phyloP scores from a whole-genome alignment of 805 yeast genomes.

The Clavispora fructus region DNA sequence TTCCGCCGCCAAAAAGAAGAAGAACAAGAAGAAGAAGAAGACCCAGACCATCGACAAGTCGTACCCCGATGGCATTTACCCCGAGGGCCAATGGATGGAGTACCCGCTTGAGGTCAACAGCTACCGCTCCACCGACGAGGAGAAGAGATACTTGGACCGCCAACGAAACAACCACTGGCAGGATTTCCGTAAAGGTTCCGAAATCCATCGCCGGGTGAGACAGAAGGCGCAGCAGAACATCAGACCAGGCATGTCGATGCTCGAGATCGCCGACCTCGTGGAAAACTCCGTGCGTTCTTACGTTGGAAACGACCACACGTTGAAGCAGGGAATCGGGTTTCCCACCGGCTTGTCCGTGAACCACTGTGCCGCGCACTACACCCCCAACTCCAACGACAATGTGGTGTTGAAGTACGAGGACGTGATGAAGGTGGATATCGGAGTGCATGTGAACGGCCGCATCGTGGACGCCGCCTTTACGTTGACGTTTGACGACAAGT shows the following conservation, averaged over 20 bases:
- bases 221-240: slow-evolving; percentile 67
- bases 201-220: slow-evolving; percentile 88
- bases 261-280: slow-evolving; percentile 81
- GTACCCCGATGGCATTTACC: slow-evolving; percentile 69
- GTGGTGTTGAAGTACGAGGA: slow-evolving; percentile 77
- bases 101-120: slow-evolving; percentile 62
- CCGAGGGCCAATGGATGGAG: slow-evolving; percentile 85
- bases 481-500: slow-evolving; percentile 76
- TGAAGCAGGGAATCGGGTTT: slow-evolving; percentile 86
- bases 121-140: slow-evolving; percentile 80
- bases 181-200: slow-evolving; percentile 93
- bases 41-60: slow-evolving; percentile 59
- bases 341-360: slow-evolving; percentile 96
- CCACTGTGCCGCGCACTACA: slow-evolving; percentile 95
- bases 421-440: slow-evolving; percentile 94
- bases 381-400: slow-evolving; percentile 94
- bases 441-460: slow-evolving; percentile 92
- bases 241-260: slow-evolving; percentile 89
- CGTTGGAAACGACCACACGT: slow-evolving; percentile 59
- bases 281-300: slow-evolving; percentile 79
- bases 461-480: slow-evolving; percentile 96
- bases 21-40: slow-evolving; percentile 44
- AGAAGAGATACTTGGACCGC: slow-evolving; percentile 71
- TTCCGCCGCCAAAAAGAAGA: slow-evolving; percentile 26
- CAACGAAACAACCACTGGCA: slow-evolving; percentile 64